Evolutionary conservation across 768 basidiomycete genomes (phyloP).

Genomic region (Pseudohyphozyma bogoriensis): DNA sequence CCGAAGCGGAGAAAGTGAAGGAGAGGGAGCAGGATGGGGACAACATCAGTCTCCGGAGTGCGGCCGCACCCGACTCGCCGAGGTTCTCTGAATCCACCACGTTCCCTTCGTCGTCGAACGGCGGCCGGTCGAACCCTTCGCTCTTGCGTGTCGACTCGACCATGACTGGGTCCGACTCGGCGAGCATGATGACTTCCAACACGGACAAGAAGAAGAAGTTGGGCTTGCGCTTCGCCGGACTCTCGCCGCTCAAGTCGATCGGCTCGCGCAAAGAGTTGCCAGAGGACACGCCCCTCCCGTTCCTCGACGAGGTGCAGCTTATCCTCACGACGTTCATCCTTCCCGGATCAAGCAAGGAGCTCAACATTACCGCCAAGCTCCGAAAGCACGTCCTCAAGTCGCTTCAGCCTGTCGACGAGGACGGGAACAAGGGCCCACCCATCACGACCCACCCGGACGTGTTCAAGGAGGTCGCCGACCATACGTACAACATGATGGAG

Average conservation of each 20-base stretch:
- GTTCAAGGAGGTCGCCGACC: constrained; percentile 8
- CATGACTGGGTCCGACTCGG: not conserved
- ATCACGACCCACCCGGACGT: constrained; percentile 7
- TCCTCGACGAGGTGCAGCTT: constrained; percentile 34
- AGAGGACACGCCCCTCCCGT: constrained; percentile 19
- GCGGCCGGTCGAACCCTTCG: not conserved
- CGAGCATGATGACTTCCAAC: not conserved
- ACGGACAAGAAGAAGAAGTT: not conserved
- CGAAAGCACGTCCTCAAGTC: constrained; percentile 30
- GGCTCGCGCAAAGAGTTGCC: not conserved
- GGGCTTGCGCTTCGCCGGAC: constrained; percentile 2
- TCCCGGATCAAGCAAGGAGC: constrained; percentile 29
- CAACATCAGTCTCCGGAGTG: not conserved
- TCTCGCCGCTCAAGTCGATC: not conserved
- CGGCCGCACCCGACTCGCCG: not conserved
- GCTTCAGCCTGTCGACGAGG: not conserved
- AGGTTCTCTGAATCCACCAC: not conserved
- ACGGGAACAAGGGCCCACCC: constrained; percentile 2
- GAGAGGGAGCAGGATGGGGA: not conserved
- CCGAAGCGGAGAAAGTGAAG: not conserved
- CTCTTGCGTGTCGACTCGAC: not conserved
- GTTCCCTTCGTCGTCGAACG: not conserved
- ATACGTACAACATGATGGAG: constrained; percentile 4
- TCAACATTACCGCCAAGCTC: constrained; percentile 30
- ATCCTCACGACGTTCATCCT: constrained; percentile 33